A percentile compares a stretch with the other conserved stretches of the same genome.
Conservation (phyloP, 2,329 filamentous ascomycete genomes). For the Alternaria solani region DNA sequence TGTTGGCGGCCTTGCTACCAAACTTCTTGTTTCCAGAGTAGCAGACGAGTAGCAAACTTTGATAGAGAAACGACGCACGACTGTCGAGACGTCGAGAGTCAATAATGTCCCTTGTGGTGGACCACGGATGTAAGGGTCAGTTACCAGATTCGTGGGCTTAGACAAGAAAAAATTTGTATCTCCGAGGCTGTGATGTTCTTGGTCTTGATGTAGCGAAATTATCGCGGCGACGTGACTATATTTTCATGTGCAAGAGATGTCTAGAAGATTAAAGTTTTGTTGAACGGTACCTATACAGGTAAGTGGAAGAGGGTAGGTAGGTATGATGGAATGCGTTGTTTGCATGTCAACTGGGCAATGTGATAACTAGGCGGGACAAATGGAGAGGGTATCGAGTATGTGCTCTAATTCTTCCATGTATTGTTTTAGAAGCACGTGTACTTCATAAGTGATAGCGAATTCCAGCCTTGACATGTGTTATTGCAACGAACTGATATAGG, state of each 20-base stretch:
- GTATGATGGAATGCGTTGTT: background rate
- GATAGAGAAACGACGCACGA: too few relatives aligned
- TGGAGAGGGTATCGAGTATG: background rate
- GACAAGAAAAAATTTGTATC: background rate
- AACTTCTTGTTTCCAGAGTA: too few relatives aligned
- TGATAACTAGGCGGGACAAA: background rate
- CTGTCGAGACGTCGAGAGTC: too few relatives aligned
- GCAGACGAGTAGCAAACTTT: too few relatives aligned
- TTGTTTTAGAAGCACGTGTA: fast-evolving
- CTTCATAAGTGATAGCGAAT: background rate
- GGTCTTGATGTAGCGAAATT: background rate
- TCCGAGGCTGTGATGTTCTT: background rate
- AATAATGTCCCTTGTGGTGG: too few relatives aligned
- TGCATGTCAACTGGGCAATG: background rate
- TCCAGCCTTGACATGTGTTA: fast-evolving
- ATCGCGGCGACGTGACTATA: background rate
- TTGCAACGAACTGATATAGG: background rate
- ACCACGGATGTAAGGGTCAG: too few relatives aligned
- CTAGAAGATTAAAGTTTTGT: background rate
- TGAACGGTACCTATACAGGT: too few relatives aligned
- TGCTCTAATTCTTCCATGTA: background rate
- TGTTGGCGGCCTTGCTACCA: too few relatives aligned
- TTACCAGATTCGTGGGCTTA: background rate
- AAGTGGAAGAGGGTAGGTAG: background rate
- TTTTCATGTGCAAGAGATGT: background rate